Base-by-base conservation (phyloP, 2,329 filamentous ascomycete genomes). In the Exophiala sideris region DNA sequence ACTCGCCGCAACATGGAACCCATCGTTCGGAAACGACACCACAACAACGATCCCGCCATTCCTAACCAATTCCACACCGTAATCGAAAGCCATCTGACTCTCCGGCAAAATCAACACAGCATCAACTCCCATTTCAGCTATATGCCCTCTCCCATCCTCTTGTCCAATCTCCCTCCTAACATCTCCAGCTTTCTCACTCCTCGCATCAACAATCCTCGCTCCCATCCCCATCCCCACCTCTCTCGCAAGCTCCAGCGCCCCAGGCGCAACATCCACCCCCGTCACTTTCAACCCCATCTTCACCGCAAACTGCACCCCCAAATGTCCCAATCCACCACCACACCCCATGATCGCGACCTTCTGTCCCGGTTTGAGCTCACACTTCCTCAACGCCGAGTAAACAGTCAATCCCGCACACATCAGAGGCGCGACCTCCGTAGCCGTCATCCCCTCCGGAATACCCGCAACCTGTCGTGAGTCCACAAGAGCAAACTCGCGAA, bases 311-410 rank as follows among this genome's bases (percentile, higher is more conserved):
- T 91, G 87, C 21, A 91, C 82, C 0, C 86, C 88, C 32, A 91
- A 68, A 68, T 91, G 88, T 3, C 88, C 88, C 0, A 91, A 77
- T 2, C 88, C 88, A 53, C 88, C 88, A 0, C 91, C 77, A 35
- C 68, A 70, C 1, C 88, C 88, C 47, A 90, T 85, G 3, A 92
- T 76, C 8, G 87, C 89, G 58, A 91, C 78, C 16, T 71, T 57
- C 39, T 68, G 66, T 0, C 71, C 69, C 0, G 52, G 56, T 10
- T 45, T 20, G 20, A 59, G 45, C 10, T 54, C 44, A 29, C 52
- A 54, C 41, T 48, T 52, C 20, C 24, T 57, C 6, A 62, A 14
- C 6, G 57, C 56, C 7, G 50, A 42, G 35, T 44, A 62, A 39
- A 62, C 50, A 6, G 59, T 62, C 16, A 59, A 52, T 5, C 59